Conservation (phyloP, 164 flowering plant species). For the Annona cherimola region DNA sequence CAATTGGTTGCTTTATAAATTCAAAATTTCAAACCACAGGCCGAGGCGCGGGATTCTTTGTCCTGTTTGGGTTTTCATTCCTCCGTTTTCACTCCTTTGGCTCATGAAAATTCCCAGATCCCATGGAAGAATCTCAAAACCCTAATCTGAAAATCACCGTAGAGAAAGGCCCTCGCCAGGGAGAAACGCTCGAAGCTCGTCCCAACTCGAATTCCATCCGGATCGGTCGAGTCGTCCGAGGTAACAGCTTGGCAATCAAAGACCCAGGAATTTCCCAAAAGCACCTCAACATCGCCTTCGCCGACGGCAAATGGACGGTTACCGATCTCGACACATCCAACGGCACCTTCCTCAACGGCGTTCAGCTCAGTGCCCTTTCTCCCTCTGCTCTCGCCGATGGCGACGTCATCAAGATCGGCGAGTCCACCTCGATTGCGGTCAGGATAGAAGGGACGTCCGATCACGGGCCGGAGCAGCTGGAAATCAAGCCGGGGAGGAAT, state of each 20-base stretch:
- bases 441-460: neutral
- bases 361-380: neutral
- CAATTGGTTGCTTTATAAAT: no score
- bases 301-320: conserved; percentile 5
- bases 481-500: neutral
- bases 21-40: no score
- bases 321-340: conserved; percentile 11
- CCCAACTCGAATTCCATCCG: neutral
- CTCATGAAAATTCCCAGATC: no score
- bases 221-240: conserved; percentile 10
- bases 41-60: no score
- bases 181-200: no score
- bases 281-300: conserved; percentile 5
- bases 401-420: conserved; percentile 13
- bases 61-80: no score
- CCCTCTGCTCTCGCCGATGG: conserved; percentile 4
- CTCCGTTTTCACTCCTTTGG: no score
- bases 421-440: neutral
- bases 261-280: conserved; percentile 12
- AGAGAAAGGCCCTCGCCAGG: no score
- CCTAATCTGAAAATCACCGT: no score
- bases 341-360: conserved; percentile 10
- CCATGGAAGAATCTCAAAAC: no score
- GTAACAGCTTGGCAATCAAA: conserved; percentile 10
- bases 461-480: neutral